Evolutionary conservation across 2,329 filamentous ascomycete genomes (phyloP), one percentile per base, ranked within the genome.

Genomic region (Ophiostoma perfectum): DNA sequence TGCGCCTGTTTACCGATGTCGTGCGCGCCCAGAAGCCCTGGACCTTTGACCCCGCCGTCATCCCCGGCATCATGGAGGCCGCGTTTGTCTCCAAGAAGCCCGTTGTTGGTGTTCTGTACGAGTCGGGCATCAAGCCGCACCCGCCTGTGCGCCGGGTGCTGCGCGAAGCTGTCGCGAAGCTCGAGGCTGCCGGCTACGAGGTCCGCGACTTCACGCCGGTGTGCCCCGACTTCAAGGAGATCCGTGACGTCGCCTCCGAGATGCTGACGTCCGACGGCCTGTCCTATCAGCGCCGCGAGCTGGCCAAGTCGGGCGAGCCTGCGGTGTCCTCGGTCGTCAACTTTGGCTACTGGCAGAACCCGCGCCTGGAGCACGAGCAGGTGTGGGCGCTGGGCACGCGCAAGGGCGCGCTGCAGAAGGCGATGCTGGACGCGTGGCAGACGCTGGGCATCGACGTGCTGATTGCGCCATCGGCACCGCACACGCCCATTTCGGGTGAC

Each of bases 41-140:
- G 90, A 76, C 86, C 1, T 78, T 96, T 75, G 93, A 97, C 75
- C 88, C 92, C 73, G 89, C 87, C 0, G 91, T 94, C 1, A 92
- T 0, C 88, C 89, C 0, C 92, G 88, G 84, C 6, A 66, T 65
- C 47, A 82, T 88, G 93, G 94, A 82, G 3, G 76, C 76, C 1
- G 73, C 5, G 3, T 5, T 72, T 2, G 66, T 70, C 4, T 8
- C 16, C 0, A 39, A 67, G 2, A 77, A 79, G 8, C 78, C 90
- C n/a, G 79, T 81, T 2, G 84, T 90, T 72, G 87, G 80, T 0
- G 75, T 89, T 0, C 74, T 88, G 55, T 80, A 76, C 70, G 78
- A 81, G 14, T 84, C 90, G 72, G 81, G 81, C 0, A 81, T 83
- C 38, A 77, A 76, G 1, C 81, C 82, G 16, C 83, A 86, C 47